Conservation (phyloP, 2,329 filamentous ascomycete species). For the Teratosphaeria destructans region DNA sequence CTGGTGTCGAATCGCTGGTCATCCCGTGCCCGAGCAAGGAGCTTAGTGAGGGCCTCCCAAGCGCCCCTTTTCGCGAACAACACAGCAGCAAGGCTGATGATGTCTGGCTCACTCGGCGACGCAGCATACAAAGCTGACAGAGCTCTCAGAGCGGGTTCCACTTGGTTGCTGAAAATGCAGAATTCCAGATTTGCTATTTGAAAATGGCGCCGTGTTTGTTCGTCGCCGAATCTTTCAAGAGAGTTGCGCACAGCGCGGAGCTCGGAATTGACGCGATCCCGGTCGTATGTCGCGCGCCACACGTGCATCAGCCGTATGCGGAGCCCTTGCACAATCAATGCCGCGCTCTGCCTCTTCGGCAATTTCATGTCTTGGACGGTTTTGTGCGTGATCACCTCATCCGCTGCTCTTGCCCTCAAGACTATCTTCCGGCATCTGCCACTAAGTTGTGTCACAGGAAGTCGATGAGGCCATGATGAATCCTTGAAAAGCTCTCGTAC, state of each 20-base stretch:
- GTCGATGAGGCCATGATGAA: not conserved
- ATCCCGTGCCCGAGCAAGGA: conserved; percentile 3
- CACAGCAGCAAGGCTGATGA: conserved; percentile 1
- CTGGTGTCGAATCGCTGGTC: not conserved
- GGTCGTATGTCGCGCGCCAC: conserved; percentile 1
- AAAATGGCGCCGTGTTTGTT: not conserved
- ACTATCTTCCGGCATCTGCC: not conserved
- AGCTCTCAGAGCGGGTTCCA: not conserved
- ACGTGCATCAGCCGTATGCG: not conserved
- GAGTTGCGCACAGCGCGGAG: not conserved
- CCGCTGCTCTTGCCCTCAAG: not conserved
- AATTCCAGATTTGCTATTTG: not conserved
- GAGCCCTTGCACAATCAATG: not conserved
- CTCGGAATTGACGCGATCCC: not conserved
- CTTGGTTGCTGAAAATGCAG: not conserved
- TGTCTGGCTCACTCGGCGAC: not conserved
- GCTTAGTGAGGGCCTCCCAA: conserved; percentile 5
- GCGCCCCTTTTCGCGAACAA: conserved; percentile 6
- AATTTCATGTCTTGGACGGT: not conserved
- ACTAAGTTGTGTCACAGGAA: not conserved
- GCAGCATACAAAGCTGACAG: not conserved
- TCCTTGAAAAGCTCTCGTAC: not conserved
- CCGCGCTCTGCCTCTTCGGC: not conserved
- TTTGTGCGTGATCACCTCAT: not conserved
- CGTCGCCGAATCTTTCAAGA: not conserved